These are phyloP conservation scores for Phaeolepiota aurea DNA, from an alignment of 768 basidiomycete species.

Conservation along the genomic window DNA sequence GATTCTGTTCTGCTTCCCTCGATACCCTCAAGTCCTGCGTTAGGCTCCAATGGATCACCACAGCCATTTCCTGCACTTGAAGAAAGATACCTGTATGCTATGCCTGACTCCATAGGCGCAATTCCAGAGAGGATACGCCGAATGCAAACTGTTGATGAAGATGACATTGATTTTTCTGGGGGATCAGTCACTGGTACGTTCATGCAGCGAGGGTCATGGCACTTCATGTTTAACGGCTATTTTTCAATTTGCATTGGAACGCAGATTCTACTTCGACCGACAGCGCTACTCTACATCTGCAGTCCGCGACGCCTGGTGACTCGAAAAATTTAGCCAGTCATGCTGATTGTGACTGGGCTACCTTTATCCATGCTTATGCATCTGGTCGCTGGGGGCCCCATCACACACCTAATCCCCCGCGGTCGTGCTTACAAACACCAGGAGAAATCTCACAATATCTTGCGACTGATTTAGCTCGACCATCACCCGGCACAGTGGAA, in stretches of 20 bases:
- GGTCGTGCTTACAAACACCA: conserved; percentile 11
- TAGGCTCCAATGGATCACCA: background rate
- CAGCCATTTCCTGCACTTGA: background rate
- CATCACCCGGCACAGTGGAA: background rate
- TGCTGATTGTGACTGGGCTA: conserved; percentile 54
- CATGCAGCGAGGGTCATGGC: no score
- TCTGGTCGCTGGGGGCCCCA: conserved; percentile 76
- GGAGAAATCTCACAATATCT: background rate
- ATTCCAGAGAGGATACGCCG: background rate
- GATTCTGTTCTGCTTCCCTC: conserved; percentile 34
- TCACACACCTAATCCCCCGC: conserved; percentile 54
- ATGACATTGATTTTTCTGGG: no score
- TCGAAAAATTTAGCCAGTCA: no score
- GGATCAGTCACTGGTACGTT: no score
- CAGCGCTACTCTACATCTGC: conserved; percentile 4
- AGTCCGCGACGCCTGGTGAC: no score
- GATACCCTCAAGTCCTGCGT: conserved; percentile 10
- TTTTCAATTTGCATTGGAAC: no score
- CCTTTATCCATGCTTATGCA: conserved; percentile 72
- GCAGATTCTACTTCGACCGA: background rate
- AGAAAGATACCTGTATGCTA: background rate
- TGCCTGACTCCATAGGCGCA: background rate
- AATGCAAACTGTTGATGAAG: no score
- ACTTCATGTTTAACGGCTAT: no score
- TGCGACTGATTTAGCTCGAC: background rate